A percentile compares a stretch with the other conserved stretches of the same genome.
These are phyloP conservation scores for Camellia sinensis DNA, from an alignment of 148 eudicot genomes.

Conservation along the genomic window DNA sequence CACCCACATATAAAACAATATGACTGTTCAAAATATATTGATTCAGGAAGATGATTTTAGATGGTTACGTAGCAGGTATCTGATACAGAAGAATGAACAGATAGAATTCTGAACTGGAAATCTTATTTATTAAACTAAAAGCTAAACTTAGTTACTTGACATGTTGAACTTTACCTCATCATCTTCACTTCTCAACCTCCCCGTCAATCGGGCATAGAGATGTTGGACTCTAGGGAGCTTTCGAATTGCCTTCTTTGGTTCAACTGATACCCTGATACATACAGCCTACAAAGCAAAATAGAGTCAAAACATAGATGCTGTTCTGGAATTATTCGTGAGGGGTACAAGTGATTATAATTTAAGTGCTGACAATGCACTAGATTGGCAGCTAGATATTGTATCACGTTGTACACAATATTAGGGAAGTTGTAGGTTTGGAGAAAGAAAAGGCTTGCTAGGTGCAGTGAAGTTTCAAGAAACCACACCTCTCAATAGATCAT, in stretches of 20 bases:
- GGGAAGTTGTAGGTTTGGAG: neutral
- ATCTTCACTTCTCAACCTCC: constrained; percentile 73
- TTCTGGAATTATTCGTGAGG: no score
- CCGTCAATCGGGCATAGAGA: constrained; percentile 72
- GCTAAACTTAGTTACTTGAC: neutral
- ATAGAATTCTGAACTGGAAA: neutral
- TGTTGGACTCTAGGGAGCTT: constrained; percentile 96
- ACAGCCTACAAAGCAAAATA: constrained; percentile 47
- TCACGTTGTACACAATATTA: neutral
- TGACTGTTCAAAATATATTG: neutral
- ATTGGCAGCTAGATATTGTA: neutral
- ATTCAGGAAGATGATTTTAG: neutral
- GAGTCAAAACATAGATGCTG: neutral
- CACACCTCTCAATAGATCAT: neutral
- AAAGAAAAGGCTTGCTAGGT: neutral
- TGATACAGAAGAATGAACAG: neutral
- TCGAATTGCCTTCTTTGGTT: constrained; percentile 78
- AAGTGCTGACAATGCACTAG: neutral
- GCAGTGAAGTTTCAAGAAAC: neutral
- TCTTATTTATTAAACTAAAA: neutral
- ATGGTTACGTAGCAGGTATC: neutral
- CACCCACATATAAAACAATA: neutral
- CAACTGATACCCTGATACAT: constrained; percentile 55
- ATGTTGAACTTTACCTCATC: constrained; percentile 63
- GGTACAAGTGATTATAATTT: no score